Conservation (phyloP, 345 rosid species). For the Geranium brycei region DNA sequence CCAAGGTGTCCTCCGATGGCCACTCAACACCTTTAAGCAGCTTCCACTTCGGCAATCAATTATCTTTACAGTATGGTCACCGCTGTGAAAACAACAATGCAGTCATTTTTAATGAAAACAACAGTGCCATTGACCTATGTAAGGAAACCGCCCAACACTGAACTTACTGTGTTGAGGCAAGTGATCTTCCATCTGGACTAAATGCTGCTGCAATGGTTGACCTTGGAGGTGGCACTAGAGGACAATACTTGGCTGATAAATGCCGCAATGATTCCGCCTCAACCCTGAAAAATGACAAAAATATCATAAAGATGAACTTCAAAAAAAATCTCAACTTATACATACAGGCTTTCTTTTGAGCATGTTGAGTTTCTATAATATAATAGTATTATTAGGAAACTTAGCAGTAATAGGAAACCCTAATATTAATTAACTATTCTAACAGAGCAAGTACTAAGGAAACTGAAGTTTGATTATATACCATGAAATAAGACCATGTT, state of each 20-base stretch:
- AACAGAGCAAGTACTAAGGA: not conserved
- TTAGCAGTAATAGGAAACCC: too few relatives aligned
- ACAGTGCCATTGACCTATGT: not conserved
- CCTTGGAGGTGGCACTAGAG: constrained; percentile 59
- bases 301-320: not conserved
- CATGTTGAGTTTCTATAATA: too few relatives aligned
- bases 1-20: constrained; percentile 98
- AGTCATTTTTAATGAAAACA: not conserved
- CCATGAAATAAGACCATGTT: constrained; percentile 62
- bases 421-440: too few relatives aligned
- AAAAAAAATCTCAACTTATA: not conserved
- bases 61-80: constrained; percentile 83
- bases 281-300: constrained; percentile 28
- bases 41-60: constrained; percentile 82
- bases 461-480: constrained; percentile 12
- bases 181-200: constrained; percentile 62
- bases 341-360: not conserved
- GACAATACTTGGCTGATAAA: constrained; percentile 61
- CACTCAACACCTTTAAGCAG: constrained; percentile 82
- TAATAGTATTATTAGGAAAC: too few relatives aligned
- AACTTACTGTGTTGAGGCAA: constrained; percentile 84
- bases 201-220: constrained; percentile 88
- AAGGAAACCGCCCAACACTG: not conserved
- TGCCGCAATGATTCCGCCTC: constrained; percentile 65
- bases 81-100: constrained; percentile 27